A percentile compares a stretch with the other conserved stretches of the same genome.
Evolutionary conservation across 192 early-diverging fungal species (phyloP).

Genomic region (Rhizoclosmatium sp.): DNA sequence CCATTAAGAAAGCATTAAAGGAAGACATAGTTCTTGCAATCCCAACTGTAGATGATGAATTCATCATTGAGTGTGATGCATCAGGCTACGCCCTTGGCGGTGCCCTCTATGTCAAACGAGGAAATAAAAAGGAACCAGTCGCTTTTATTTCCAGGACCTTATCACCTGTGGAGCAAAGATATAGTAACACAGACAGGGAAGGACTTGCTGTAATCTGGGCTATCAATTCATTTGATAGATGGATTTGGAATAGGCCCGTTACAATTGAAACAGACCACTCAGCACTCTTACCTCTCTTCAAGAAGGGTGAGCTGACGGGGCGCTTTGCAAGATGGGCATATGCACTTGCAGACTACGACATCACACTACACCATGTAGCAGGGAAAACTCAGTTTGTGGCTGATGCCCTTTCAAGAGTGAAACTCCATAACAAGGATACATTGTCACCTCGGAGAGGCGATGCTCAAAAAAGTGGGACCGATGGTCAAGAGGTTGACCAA

Average conservation of each 20-base stretch:
- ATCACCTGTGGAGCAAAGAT: slow-evolving; percentile 26
- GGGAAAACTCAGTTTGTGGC: slow-evolving; percentile 9
- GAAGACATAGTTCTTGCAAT: slow-evolving; percentile 1
- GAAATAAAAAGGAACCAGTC: background rate
- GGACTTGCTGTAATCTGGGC: slow-evolving; percentile 47
- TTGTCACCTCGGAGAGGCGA: background rate
- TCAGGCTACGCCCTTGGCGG: slow-evolving; percentile 15
- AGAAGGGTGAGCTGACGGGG: slow-evolving; percentile 24
- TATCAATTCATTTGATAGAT: slow-evolving; percentile 38
- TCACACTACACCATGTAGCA: slow-evolving; percentile 25
- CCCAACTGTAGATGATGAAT: slow-evolving; percentile 6
- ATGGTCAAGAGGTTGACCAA: background rate
- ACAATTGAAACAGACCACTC: slow-evolving; percentile 46
- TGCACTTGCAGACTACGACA: slow-evolving; percentile 31
- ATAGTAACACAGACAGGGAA: slow-evolving; percentile 41
- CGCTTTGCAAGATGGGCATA: slow-evolving; percentile 43
- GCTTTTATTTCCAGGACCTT: slow-evolving; percentile 30
- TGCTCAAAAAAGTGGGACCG: background rate
- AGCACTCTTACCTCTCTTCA: slow-evolving; percentile 35
- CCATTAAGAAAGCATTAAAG: slow-evolving; percentile 38
- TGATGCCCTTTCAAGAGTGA: slow-evolving; percentile 4
- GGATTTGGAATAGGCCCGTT: slow-evolving; percentile 34
- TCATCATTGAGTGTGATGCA: slow-evolving; percentile 33
- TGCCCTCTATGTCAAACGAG: slow-evolving; percentile 10
- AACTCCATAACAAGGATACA: background rate